Evolutionary conservation across 1,284 basidiomycete species (phyloP).

Genomic region (Neolentinus lepideus): DNA sequence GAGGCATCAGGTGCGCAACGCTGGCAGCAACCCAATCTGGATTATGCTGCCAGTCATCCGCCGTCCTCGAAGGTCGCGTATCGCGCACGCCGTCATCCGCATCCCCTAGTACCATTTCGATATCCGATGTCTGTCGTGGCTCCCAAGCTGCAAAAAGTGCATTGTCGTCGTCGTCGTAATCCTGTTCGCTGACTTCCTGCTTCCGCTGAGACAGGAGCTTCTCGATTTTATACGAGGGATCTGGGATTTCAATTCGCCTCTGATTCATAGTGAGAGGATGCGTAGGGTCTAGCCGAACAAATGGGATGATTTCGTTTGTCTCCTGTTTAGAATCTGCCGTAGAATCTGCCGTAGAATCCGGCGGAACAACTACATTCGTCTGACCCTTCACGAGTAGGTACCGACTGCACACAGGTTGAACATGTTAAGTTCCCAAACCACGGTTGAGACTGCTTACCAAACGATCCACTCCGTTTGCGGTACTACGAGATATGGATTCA

Average conservation of each 20-base stretch:
- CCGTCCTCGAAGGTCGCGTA: not conserved
- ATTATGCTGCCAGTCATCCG: constrained; percentile 48
- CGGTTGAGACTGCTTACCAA: constrained; percentile 33
- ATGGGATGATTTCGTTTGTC: constrained; percentile 21
- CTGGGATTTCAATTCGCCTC: constrained; percentile 39
- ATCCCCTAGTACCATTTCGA: constrained; percentile 32
- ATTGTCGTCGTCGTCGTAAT: constrained; percentile 42
- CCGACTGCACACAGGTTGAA: no score
- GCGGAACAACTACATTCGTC: not conserved
- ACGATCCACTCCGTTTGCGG: constrained; percentile 56
- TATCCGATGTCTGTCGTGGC: constrained; percentile 22
- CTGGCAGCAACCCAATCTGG: constrained; percentile 36
- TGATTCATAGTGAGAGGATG: constrained; percentile 15
- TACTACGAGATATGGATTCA: constrained; percentile 47
- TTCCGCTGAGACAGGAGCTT: constrained; percentile 33
- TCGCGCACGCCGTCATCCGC: constrained; percentile 2
- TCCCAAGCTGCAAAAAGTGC: constrained; percentile 27
- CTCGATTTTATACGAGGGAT: constrained; percentile 43
- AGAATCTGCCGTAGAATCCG: not conserved
- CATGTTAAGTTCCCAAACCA: no score
- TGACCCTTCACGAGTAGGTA: constrained; percentile 45
- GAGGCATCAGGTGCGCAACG: constrained; percentile 40
- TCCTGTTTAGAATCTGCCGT: not conserved
- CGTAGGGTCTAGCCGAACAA: constrained; percentile 34
- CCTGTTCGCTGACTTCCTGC: constrained; percentile 27